Percentiles rank a stretch among this genome's conserved stretches.
Evolutionary conservation across 73 alveolate genomes (phyloP).

Genomic region (Paramecium tetraurelia): DNA sequence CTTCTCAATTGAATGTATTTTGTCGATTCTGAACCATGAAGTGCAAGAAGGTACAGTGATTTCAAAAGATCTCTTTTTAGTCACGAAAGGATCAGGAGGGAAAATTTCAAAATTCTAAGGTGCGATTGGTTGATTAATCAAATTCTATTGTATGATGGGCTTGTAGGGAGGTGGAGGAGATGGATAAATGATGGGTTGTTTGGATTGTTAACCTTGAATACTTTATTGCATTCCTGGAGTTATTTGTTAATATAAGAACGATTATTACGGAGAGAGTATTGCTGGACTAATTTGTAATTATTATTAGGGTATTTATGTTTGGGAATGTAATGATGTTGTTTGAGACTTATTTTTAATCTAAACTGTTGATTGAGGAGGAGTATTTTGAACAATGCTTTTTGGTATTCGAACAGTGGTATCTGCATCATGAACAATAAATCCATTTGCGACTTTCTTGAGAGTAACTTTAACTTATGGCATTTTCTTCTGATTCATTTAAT

Average conservation of each 20-base stretch:
- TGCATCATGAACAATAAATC: neutral
- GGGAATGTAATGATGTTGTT: neutral
- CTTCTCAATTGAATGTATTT: constrained; percentile 89
- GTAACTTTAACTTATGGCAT: neutral
- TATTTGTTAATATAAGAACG: neutral
- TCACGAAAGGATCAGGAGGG: constrained; percentile 1
- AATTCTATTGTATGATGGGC: neutral
- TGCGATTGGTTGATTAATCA: neutral
- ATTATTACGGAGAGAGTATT: neutral
- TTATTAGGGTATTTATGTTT: neutral
- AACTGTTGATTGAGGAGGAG: neutral
- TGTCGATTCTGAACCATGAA: constrained; percentile 91
- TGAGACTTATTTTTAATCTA: neutral
- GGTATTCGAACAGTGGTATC: constrained; percentile 13
- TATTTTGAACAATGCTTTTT: neutral
- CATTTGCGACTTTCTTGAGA: neutral
- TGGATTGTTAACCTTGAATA: neutral
- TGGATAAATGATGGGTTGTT: neutral
- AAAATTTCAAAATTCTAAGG: neutral
- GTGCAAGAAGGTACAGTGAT: constrained; percentile 78
- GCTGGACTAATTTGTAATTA: neutral
- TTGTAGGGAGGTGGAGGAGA: neutral
- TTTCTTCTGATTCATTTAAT: neutral
- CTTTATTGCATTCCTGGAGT: neutral
- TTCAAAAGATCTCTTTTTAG: neutral